Evolutionary conservation across 2,329 filamentous ascomycete species (phyloP).

Genomic region (Chrysosporium keratinophilum): DNA sequence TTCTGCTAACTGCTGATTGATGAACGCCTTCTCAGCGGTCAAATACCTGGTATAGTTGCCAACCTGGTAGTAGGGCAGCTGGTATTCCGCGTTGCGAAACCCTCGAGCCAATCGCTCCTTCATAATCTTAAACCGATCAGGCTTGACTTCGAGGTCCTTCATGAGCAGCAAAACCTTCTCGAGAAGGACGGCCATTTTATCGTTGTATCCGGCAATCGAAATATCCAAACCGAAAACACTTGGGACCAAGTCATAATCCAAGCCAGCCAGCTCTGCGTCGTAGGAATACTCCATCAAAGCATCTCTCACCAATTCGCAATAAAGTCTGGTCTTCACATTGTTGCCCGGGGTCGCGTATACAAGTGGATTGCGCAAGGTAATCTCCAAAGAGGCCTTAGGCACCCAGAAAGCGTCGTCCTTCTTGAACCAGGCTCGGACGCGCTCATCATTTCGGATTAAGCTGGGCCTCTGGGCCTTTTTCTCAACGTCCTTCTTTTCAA

Average conservation of each 20-base stretch:
- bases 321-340: conserved; percentile 66
- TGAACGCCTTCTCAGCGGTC: conserved; percentile 62
- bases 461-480: conserved; percentile 64
- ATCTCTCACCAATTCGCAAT: conserved; percentile 77
- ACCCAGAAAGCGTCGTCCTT: conserved; percentile 99
- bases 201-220: conserved; percentile 82
- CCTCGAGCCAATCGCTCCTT: conserved; percentile 70
- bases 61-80: conserved; percentile 82
- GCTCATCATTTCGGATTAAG: conserved; percentile 72
- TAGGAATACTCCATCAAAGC: conserved; percentile 89
- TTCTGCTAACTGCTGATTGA: conserved; percentile 67
- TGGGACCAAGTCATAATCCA: conserved; percentile 69
- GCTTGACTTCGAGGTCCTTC: conserved; percentile 69
- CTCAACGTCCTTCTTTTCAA: conserved; percentile 84
- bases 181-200: conserved; percentile 82
- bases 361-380: conserved; percentile 69
- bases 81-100: conserved; percentile 77
- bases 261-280: conserved; percentile 82
- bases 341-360: conserved; percentile 71
- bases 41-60: conserved; percentile 74
- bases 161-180: conserved; percentile 80
- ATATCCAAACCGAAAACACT: conserved; percentile 66
- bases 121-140: conserved; percentile 83
- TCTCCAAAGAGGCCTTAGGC: conserved; percentile 77
- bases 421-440: conserved; percentile 86